Conservation (phyloP, 306 rosid species). For the Lablab purpureus region DNA sequence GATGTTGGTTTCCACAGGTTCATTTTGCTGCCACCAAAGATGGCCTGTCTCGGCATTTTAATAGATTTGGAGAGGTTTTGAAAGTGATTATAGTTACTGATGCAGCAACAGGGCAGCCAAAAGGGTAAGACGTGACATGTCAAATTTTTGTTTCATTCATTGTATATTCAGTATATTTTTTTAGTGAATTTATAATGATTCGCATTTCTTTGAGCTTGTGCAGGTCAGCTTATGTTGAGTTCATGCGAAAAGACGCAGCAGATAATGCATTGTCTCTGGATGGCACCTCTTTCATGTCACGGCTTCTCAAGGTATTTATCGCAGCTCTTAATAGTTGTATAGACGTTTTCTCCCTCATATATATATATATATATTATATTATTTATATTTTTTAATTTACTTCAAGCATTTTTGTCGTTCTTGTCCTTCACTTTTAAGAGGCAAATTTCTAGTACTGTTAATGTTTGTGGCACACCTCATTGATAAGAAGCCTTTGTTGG, state of each 20-base stretch:
- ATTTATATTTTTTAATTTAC: slow-evolving; percentile 16
- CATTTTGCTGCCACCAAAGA: slow-evolving; percentile 97
- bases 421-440: background rate
- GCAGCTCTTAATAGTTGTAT: slow-evolving; percentile 21
- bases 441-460: background rate
- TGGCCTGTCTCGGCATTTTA: slow-evolving; percentile 86
- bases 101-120: slow-evolving; percentile 87
- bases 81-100: slow-evolving; percentile 82
- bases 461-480: background rate
- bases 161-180: slow-evolving; percentile 2
- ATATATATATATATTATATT: no score
- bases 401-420: background rate
- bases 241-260: slow-evolving; percentile 90
- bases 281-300: slow-evolving; percentile 92
- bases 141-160: slow-evolving; percentile 33
- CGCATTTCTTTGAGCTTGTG: slow-evolving; percentile 51
- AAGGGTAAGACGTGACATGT: slow-evolving; percentile 68
- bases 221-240: slow-evolving; percentile 97
- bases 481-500: background rate
- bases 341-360: background rate
- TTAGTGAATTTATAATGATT: slow-evolving; percentile 38
- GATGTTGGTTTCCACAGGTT: slow-evolving; percentile 61
- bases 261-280: slow-evolving; percentile 90
- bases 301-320: slow-evolving; percentile 86
- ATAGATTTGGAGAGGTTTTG: slow-evolving; percentile 84